Evolutionary conservation across 805 yeast species (phyloP).

Genomic region (Martiniozyma abietophila): DNA sequence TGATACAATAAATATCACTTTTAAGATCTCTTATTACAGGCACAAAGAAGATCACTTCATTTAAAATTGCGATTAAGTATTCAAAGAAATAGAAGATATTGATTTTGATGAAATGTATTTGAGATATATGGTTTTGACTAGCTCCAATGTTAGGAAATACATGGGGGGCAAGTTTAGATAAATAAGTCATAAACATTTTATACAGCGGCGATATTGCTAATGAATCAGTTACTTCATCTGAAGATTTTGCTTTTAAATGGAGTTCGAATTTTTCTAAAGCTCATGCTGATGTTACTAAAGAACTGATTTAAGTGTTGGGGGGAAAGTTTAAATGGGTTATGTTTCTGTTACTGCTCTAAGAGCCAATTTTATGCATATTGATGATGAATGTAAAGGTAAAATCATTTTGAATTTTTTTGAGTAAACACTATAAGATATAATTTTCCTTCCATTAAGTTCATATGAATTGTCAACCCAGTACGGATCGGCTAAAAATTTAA

Average conservation of each 20-base stretch:
- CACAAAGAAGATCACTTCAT: too few relatives aligned
- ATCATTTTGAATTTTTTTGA: constrained; percentile 32
- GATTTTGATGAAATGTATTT: constrained; percentile 8
- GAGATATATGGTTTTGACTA: too few relatives aligned
- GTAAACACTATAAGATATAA: too few relatives aligned
- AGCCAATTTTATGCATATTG: constrained; percentile 57
- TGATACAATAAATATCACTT: too few relatives aligned
- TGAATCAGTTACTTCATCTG: constrained; percentile 34
- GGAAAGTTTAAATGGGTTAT: constrained; percentile 53
- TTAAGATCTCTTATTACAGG: too few relatives aligned
- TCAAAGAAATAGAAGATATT: neutral
- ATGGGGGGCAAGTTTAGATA: constrained; percentile 44
- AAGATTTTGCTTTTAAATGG: constrained; percentile 60
- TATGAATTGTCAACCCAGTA: too few relatives aligned
- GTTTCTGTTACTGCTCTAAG: constrained; percentile 60
- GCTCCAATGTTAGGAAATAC: constrained; percentile 71
- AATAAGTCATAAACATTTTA: constrained; percentile 13
- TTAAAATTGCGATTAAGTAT: too few relatives aligned
- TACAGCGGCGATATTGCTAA: constrained; percentile 27
- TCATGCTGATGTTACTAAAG: constrained; percentile 41
- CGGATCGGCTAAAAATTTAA: too few relatives aligned
- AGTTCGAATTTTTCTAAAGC: constrained; percentile 68
- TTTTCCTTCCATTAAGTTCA: too few relatives aligned
- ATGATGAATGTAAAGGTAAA: constrained; percentile 41
- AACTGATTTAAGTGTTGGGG: constrained; percentile 52